A percentile compares a stretch with the other conserved stretches of the same genome.
phyloP scores from a whole-genome alignment of 768 basidiomycete genomes.

The Amanita fuliginea region DNA sequence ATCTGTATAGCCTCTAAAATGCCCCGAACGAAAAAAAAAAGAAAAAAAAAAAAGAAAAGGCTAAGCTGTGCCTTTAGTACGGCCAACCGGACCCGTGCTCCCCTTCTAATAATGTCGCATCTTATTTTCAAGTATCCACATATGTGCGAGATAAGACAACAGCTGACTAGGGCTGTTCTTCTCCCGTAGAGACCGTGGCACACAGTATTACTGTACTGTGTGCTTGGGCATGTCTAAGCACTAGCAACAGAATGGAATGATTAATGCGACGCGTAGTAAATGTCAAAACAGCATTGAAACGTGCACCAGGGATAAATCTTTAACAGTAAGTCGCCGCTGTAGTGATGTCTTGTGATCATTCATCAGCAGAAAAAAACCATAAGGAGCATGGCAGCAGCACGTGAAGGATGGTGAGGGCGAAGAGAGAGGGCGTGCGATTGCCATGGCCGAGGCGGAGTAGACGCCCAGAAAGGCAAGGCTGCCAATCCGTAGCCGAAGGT shows the following conservation, averaged over 20 bases:
- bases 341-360: background rate
- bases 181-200: no score
- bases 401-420: background rate
- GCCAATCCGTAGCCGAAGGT: background rate
- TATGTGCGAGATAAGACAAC: no score
- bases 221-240: background rate
- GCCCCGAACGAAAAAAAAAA: no score
- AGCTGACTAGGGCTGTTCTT: no score
- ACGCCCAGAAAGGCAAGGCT: background rate
- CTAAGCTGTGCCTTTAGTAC: no score
- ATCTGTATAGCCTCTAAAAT: no score
- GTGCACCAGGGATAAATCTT: background rate
- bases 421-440: background rate
- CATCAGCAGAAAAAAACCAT: background rate
- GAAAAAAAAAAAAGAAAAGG: no score
- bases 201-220: background rate
- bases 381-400: background rate
- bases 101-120: no score
- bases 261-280: background rate
- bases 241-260: background rate
- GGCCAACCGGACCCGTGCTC: no score
- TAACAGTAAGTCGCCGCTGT: background rate
- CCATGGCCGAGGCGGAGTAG: conserved; percentile 1
- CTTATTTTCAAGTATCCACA: no score
- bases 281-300: conserved; percentile 1